phyloP scores from a whole-genome alignment of 495 filamentous ascomycete genomes.

The Podospora tetraspora region DNA sequence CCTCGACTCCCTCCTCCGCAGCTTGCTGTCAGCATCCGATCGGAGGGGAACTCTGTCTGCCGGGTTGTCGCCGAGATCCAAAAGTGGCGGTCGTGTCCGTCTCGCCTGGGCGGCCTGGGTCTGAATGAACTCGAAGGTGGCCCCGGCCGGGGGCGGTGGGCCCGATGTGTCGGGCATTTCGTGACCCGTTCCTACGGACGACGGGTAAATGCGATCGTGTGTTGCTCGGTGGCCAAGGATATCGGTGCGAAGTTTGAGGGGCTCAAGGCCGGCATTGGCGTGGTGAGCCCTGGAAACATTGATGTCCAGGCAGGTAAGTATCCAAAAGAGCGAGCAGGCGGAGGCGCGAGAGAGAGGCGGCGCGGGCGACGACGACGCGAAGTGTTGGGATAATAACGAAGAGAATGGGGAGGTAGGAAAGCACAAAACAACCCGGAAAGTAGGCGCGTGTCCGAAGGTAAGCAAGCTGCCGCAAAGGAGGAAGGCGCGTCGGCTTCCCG shows the following conservation, averaged over 20 bases:
- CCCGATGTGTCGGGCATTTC: slow-evolving; percentile 21
- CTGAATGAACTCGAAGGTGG: slow-evolving; percentile 20
- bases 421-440: slow-evolving; percentile 3
- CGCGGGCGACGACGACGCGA: background rate
- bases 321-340: background rate
- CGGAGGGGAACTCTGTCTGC: slow-evolving; percentile 24
- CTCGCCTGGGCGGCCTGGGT: slow-evolving; percentile 16
- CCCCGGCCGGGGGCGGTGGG: slow-evolving; percentile 17
- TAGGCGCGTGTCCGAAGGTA: slow-evolving; percentile 20
- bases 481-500: slow-evolving; percentile 23
- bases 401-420: background rate
- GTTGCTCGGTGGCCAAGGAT: slow-evolving; percentile 13
- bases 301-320: background rate
- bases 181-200: background rate
- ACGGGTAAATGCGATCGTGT: slow-evolving; percentile 13
- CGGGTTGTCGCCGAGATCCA: slow-evolving; percentile 14
- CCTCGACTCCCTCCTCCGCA: slow-evolving; percentile 43
- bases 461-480: slow-evolving; percentile 12
- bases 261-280: slow-evolving; percentile 13
- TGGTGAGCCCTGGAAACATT: slow-evolving; percentile 2
- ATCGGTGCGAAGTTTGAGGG: slow-evolving; percentile 2
- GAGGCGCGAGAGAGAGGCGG: background rate
- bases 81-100: slow-evolving; percentile 24
- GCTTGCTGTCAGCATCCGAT: slow-evolving; percentile 23
- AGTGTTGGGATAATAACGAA: background rate